Evolutionary conservation across 805 yeast species (phyloP), one percentile per base, ranked within the genome.

Genomic region (Yarrowia yakushimensis): DNA sequence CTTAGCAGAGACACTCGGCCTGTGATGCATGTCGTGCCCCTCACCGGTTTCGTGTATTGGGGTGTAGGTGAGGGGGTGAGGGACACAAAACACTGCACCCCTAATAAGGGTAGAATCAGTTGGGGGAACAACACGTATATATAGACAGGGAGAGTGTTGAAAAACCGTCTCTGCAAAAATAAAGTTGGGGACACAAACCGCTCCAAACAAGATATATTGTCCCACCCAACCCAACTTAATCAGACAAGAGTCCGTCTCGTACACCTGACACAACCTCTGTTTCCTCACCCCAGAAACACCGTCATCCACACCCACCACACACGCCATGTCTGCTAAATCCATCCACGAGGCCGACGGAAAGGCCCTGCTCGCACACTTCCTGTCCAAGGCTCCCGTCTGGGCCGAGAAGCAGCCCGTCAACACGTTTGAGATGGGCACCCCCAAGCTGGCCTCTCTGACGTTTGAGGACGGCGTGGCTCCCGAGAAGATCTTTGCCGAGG

Each of bases 321-420:
- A 15, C 28, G 23, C 3, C 48, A 77, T 77, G 80, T 75, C 79
- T 46, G 80, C 80, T 15, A 77, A 77, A 66, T 75, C 80, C 20
- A 78, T 77, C 64, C 76, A 76, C 65, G 80, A 77, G 68, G 80
- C 78, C 64, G 81, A 77, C 69, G 81, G 81, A 36, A 77, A 77
- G 69, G 80, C 80, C 20, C 69, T 77, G 57, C 71, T 77, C 61
- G 72, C 80, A 20, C 75, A 77, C 68, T 78, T 70, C 65, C 67
- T 77, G 66, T 74, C 79, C 46, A 71, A 73, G 63, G 74, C 81
- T 7, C 78, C 78, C 15, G 75, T 73, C 46, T 74, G 69, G 67
- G 55, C 71, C 61, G 68, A 66, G 46, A 37, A 62, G 43, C 70
- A 72, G 69, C 74, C 77, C 62, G 55, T 65, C 60, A 67, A 71